Conservation (phyloP, 2,329 filamentous ascomycete species). For the Pestalotiopsis sp. region DNA sequence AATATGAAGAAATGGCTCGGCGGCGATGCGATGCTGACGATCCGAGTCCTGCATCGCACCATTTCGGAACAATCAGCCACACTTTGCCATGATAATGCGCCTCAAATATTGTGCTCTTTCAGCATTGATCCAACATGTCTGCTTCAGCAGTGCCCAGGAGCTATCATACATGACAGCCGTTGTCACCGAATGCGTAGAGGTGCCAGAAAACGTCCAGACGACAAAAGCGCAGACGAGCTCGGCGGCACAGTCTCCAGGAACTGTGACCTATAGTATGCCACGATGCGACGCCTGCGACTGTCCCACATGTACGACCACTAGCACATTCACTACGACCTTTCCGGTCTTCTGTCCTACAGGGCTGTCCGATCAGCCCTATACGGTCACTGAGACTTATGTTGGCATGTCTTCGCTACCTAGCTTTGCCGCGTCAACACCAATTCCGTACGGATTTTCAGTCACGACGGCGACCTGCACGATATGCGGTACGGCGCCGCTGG, state of each 20-base stretch:
- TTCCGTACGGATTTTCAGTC: constrained; percentile 25
- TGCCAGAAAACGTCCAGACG: neutral
- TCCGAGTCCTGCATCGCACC: neutral
- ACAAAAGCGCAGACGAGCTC: neutral
- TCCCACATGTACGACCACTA: constrained; percentile 22
- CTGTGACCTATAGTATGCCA: constrained; percentile 21
- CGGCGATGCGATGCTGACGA: neutral
- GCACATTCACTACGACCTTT: constrained; percentile 21
- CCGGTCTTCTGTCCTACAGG: constrained; percentile 17
- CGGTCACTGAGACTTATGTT: constrained; percentile 25
- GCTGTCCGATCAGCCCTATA: constrained; percentile 19
- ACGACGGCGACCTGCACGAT: constrained; percentile 18
- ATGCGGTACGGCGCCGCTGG: neutral
- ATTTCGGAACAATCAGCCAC: neutral
- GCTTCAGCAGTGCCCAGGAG: neutral
- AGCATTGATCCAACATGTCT: neutral
- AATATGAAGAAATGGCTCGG: neutral
- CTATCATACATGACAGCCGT: neutral
- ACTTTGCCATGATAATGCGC: neutral
- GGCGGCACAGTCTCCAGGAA: neutral
- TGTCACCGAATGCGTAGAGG: constrained; percentile 7
- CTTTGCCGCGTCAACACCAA: constrained; percentile 19
- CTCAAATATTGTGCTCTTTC: neutral
- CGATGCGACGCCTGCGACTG: constrained; percentile 21
- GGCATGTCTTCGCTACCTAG: constrained; percentile 23